Conservation (phyloP, 140 eudicot species). For the Flaveria floridana region DNA sequence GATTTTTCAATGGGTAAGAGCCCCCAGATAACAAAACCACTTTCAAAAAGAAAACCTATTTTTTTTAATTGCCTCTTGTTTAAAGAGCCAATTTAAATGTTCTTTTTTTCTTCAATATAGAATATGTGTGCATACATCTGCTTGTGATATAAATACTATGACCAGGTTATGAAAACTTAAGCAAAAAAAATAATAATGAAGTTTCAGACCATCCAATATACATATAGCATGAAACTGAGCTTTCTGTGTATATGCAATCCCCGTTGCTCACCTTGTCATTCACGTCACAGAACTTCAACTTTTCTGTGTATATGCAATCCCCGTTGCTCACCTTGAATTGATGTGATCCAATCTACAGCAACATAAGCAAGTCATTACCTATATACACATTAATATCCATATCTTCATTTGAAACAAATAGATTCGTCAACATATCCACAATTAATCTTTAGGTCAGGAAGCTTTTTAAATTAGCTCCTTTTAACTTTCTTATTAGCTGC, state of each 20-base stretch:
- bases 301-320: constrained; percentile 71
- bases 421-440: neutral
- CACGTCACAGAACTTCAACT: constrained; percentile 74
- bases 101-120: neutral
- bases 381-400: neutral
- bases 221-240: neutral
- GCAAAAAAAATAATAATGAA: neutral
- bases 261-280: constrained; percentile 97
- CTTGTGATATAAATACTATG: neutral
- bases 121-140: neutral
- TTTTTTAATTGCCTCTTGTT: neutral
- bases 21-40: neutral
- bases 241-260: constrained; percentile 66
- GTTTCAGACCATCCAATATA: too few relatives aligned
- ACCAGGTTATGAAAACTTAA: neutral
- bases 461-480: too few relatives aligned
- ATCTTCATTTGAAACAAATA: neutral
- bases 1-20: neutral
- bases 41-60: neutral
- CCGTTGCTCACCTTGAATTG: constrained; percentile 95
- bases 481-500: neutral
- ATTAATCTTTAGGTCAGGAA: too few relatives aligned
- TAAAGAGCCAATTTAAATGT: neutral
- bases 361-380: constrained; percentile 18
- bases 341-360: constrained; percentile 92